phyloP scores from a whole-genome alignment of 345 rosid species.

The Rubroshorea leprosula region DNA sequence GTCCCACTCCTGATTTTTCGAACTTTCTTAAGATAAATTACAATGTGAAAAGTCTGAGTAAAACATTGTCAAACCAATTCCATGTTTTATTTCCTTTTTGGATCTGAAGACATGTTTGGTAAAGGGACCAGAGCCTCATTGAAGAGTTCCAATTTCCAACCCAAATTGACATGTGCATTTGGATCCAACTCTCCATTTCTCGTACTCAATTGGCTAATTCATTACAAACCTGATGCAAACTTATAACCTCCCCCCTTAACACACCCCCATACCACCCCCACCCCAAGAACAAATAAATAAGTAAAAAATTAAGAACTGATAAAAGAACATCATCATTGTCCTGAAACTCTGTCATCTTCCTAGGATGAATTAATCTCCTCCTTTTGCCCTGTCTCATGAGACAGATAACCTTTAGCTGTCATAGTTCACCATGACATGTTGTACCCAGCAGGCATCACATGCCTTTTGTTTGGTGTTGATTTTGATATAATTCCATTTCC shows the following conservation, averaged over 20 bases:
- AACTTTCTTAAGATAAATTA: too few species aligned
- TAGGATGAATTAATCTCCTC: not conserved
- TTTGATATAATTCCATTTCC: not conserved
- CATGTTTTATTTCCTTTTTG: too few species aligned
- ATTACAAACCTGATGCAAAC: too few species aligned
- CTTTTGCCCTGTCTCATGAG: not conserved
- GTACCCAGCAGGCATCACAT: constrained; percentile 13
- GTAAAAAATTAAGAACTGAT: too few species aligned
- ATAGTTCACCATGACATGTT: constrained; percentile 13
- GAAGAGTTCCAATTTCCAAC: not conserved
- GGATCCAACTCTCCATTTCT: not conserved
- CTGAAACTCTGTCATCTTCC: constrained; percentile 2
- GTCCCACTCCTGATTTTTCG: too few species aligned
- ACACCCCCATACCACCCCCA: too few species aligned
- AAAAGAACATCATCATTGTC: not conserved
- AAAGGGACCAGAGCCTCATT: not conserved
- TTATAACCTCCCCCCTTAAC: too few species aligned
- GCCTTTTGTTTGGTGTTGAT: constrained; percentile 1
- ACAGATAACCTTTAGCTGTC: constrained; percentile 1
- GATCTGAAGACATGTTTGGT: too few species aligned
- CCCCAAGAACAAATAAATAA: too few species aligned
- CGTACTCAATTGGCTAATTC: not conserved
- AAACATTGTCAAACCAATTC: too few species aligned
- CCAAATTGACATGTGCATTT: not conserved
- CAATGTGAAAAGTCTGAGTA: too few species aligned